phyloP scores from a whole-genome alignment of 768 basidiomycete species.

The Rhizopogon salebrosus region DNA sequence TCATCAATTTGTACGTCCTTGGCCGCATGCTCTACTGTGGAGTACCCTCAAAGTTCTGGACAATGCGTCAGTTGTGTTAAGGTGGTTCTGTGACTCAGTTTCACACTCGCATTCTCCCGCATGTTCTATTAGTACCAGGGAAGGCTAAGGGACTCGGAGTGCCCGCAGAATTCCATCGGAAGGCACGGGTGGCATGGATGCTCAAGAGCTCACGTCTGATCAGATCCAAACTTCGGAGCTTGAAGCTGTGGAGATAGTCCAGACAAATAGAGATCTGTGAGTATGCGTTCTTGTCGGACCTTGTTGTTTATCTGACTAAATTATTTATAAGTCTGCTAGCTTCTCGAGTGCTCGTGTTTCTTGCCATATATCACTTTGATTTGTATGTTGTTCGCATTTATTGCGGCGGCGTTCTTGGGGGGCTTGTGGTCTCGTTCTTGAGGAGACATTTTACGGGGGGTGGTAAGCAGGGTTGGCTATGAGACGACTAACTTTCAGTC shows the following conservation, averaged over 20 bases:
- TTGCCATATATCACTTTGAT: too few relatives aligned
- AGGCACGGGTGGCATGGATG: constrained; percentile 19
- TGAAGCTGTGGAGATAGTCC: neutral
- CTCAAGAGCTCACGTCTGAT: neutral
- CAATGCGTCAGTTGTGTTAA: constrained; percentile 6
- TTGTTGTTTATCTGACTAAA: neutral
- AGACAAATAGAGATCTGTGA: constrained; percentile 17
- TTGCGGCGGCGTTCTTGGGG: neutral
- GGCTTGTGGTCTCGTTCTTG: neutral
- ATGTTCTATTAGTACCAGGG: constrained; percentile 24
- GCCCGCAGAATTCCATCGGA: constrained; percentile 24
- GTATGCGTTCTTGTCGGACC: neutral
- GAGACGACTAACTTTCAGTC: neutral
- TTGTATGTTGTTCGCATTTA: neutral
- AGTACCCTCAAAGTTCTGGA: too few relatives aligned
- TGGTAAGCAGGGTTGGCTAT: neutral
- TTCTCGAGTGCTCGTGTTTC: neutral
- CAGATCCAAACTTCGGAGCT: neutral
- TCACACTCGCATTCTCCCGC: constrained; percentile 29
- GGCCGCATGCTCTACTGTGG: constrained; percentile 13
- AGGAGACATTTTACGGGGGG: too few relatives aligned
- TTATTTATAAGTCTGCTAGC: neutral
- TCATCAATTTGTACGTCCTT: constrained; percentile 66
- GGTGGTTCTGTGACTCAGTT: constrained; percentile 30
- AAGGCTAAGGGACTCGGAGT: constrained; percentile 21